phyloP scores from a whole-genome alignment of 139 green algal genomes.

The Asterochloris sp. region DNA sequence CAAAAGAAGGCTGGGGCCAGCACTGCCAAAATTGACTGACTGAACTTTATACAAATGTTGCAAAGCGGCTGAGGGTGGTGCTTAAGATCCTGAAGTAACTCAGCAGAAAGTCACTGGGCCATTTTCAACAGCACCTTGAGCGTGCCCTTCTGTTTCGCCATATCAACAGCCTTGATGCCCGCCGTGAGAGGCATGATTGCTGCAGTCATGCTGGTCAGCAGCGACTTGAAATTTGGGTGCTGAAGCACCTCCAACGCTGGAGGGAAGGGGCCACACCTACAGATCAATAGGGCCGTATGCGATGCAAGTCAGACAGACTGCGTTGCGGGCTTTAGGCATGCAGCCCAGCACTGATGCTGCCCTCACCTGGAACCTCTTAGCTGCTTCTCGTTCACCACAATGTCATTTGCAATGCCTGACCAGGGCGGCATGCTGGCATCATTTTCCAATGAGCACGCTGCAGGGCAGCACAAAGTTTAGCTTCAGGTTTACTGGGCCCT shows the following conservation, averaged over 20 bases:
- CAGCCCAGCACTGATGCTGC: not conserved
- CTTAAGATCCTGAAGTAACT: too few species aligned
- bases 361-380: slow-evolving; percentile 44
- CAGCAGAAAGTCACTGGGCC: too few species aligned
- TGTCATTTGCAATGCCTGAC: slow-evolving; percentile 58
- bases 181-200: slow-evolving; percentile 38
- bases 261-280: slow-evolving; percentile 63
- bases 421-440: slow-evolving; percentile 33
- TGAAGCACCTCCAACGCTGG: slow-evolving; percentile 45
- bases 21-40: too few species aligned
- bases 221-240: slow-evolving; percentile 23
- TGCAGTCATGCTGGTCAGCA: slow-evolving; percentile 46
- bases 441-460: slow-evolving; percentile 27
- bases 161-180: slow-evolving; percentile 43
- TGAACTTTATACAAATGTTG: too few species aligned
- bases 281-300: not conserved
- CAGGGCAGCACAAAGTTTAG: too few species aligned
- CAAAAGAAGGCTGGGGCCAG: too few species aligned
- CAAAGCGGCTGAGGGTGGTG: too few species aligned
- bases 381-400: slow-evolving; percentile 71
- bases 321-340: not conserved
- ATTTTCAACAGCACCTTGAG: slow-evolving; percentile 59
- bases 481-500: too few species aligned
- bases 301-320: not conserved
- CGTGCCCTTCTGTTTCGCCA: slow-evolving; percentile 40